Conservation (phyloP, 202 grass and related monocot genomes). For the Cymbopogon flexuosus region DNA sequence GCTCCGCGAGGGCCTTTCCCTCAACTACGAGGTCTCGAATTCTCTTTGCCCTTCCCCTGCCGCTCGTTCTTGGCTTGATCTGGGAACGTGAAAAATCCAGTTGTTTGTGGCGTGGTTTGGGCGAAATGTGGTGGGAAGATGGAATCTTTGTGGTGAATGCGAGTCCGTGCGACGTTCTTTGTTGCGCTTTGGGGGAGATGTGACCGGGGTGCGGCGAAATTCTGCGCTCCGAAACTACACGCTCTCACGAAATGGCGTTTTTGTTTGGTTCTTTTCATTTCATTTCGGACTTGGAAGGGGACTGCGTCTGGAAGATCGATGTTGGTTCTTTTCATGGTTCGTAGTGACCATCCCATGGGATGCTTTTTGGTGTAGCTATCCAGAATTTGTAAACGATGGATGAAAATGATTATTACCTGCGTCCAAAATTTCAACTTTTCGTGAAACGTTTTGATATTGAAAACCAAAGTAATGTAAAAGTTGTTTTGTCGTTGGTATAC, state of each 20-base stretch:
- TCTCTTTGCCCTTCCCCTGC: background rate
- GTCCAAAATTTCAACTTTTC: background rate
- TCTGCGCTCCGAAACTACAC: background rate
- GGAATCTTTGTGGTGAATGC: constrained; percentile 17
- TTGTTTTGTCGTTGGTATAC: background rate
- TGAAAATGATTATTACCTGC: constrained; percentile 21
- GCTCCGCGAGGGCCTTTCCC: constrained; percentile 92
- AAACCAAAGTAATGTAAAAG: background rate
- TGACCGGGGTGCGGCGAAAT: background rate
- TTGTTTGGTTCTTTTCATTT: constrained; percentile 1
- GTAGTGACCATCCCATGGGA: background rate
- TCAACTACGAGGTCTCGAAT: constrained; percentile 82
- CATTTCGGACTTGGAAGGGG: background rate
- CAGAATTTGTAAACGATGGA: background rate
- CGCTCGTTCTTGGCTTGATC: constrained; percentile 6
- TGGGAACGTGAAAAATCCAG: background rate
- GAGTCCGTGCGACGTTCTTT: background rate
- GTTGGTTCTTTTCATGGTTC: background rate
- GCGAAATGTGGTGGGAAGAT: background rate
- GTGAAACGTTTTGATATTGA: background rate
- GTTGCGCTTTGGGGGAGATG: constrained; percentile 2
- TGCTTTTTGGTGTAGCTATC: background rate
- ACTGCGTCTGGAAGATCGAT: background rate
- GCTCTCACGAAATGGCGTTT: background rate
- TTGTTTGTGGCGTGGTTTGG: background rate